Conservation (phyloP, 1,139 yeast species). For the Candida tetrigidarum region DNA sequence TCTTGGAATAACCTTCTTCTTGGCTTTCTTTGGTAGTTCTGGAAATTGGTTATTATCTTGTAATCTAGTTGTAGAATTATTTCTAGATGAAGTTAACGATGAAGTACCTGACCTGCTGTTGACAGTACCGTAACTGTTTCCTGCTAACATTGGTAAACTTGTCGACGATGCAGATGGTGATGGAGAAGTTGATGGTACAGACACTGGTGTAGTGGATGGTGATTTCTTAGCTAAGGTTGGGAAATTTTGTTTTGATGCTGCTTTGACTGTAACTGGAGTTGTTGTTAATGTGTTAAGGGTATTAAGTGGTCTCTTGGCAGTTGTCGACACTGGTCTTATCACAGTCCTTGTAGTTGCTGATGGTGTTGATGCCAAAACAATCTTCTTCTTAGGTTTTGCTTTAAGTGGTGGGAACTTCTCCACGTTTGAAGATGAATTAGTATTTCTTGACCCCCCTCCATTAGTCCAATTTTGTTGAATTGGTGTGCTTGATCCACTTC, state of each 20-base stretch:
- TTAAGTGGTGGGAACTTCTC: constrained; percentile 5
- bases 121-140: constrained; percentile 9
- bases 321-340: constrained; percentile 26
- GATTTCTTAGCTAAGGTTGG: constrained; percentile 36
- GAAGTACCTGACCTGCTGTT: constrained; percentile 4
- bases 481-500: constrained; percentile 1
- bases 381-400: constrained; percentile 33
- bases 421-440: not conserved
- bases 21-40: constrained; percentile 38
- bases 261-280: constrained; percentile 26
- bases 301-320: constrained; percentile 15
- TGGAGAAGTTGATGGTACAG: constrained; percentile 11
- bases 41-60: constrained; percentile 37
- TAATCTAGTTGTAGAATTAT: constrained; percentile 13
- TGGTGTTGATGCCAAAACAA: constrained; percentile 27
- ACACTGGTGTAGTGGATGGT: constrained; percentile 17
- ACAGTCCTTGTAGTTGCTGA: constrained; percentile 46
- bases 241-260: constrained; percentile 3
- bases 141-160: constrained; percentile 21
- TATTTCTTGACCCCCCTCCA: not conserved
- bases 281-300: constrained; percentile 18
- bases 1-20: constrained; percentile 43
- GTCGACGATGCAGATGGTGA: constrained; percentile 18
- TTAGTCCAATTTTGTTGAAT: not conserved
- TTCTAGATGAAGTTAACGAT: constrained; percentile 11